Base-by-base conservation (phyloP, 2,329 filamentous ascomycete genomes). In the Microascus cirrosus region DNA sequence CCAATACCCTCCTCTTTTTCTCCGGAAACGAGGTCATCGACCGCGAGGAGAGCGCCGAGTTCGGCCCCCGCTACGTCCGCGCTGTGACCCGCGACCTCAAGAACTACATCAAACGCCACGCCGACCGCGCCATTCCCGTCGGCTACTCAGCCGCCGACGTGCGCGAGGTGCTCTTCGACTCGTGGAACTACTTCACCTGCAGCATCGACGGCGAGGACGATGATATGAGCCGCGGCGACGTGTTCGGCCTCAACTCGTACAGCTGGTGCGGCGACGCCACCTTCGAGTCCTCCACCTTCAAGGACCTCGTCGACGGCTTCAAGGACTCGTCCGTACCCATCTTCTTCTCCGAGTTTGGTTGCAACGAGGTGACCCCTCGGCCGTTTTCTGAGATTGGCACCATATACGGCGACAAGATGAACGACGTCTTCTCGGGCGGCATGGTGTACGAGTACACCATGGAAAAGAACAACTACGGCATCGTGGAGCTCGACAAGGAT, bases 121-220 rank as follows among this genome's bases (percentile, higher is more conserved):
- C 81, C 60, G 77, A 83, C 67, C 86, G 88, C 64, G 64, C 73
- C 60, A 87, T 92, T 63, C 87, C 88, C 24, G 86, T 91, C 59
- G 88, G 88, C 52, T 92, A 92, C 77, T 90, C 87, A 7, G 88
- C 88, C 60, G 88, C 88, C 54, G 88, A 92, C 68, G 89, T 93
- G 51, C 85, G 88, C 60, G 73, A 80, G 1, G 82, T 89, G 51
- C 80, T 92, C 25, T 77, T 85, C 67, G 89, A 92, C 65, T 86
- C 82, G 58, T 91, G 80, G 82, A 83, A 87, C 68, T 92, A 89
- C 73, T 77, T 91, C 73, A 79, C 87, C 68, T 92, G 88, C 73
- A 74, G 78, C 52, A 74, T 77, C 42, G 71, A 78, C 15, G 78
- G 74, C 55, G 76, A 82, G 52, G 66, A 70, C n/a, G 69, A 76